phyloP scores from a whole-genome alignment of 1,284 basidiomycete species.

The Rhodotorula sp. region DNA sequence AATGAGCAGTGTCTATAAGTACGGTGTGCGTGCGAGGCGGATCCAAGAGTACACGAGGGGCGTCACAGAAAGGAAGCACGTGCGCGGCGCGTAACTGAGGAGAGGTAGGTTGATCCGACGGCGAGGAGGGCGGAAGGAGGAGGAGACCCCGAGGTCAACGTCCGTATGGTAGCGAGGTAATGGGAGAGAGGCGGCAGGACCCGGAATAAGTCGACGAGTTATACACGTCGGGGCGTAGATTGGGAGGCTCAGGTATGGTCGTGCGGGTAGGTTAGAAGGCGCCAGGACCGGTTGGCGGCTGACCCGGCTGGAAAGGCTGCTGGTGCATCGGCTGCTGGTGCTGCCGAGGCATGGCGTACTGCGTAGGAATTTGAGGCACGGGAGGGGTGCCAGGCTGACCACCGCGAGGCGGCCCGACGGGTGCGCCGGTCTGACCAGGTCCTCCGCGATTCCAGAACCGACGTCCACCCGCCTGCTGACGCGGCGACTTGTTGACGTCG shows the following conservation, averaged over 20 bases:
- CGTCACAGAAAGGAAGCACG: neutral
- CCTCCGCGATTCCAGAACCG: slow-evolving; percentile 18
- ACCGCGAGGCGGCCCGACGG: too few species aligned
- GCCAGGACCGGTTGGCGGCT: neutral
- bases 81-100: slow-evolving; percentile 9
- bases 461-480: slow-evolving; percentile 14
- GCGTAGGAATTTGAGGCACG: neutral
- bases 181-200: neutral
- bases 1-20: neutral
- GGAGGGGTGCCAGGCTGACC: neutral
- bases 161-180: neutral
- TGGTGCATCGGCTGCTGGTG: neutral
- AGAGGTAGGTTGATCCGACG: neutral
- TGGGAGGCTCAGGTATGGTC: too few species aligned
- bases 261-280: too few species aligned
- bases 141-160: neutral
- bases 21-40: neutral
- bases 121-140: neutral
- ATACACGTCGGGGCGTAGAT: too few species aligned
- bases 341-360: neutral
- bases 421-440: too few species aligned
- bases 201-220: too few species aligned
- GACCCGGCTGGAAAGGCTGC: neutral
- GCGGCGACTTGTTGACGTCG: neutral
- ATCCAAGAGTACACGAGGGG: neutral